Base-by-base conservation (phyloP, 2,329 filamentous ascomycete species). In the Emydomyces testavorans region DNA sequence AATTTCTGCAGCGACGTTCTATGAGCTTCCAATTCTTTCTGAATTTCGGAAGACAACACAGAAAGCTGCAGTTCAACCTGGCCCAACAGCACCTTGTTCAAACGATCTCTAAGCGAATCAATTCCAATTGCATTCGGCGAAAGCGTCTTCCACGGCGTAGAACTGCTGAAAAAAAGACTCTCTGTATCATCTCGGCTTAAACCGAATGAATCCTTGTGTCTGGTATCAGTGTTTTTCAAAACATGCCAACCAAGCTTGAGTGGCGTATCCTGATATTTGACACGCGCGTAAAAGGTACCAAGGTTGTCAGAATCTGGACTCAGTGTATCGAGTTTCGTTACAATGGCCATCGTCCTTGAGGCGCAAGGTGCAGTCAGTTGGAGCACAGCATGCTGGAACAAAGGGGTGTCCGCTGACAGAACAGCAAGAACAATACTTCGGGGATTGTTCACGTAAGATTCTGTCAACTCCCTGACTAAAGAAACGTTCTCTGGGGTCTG, bases 401-500 rank as follows among this genome's bases (percentile, higher is more conserved):
- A 58, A 46, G 72, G 67, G 36, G 66, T 69, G 11, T 63, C 64
- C 0, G 69, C 71, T 4, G 65, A 66, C 2, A 74, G 54, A 0
- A 74, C 68, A 1, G 71, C 69, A 2, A 76, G 59, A 24, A 71
- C 69, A 29, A 75, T 69, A 26, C 66, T 73, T 21, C 67, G 58
- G 4, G 62, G 57, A 21, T 69, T 61, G 6, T 55, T 53, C 49
- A 73, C 69, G 41, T 74, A 74, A 0, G 49, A 52, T 38, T 60
- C 50, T 0, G 64, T 64, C 2, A 80, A 61, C 0, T 65, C 53
- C 24, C 74, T 70, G 41, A 79, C 75, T 2, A 74, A 71, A 50
- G 69, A 63, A 47, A 75, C 74, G 36, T 78, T 76, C 18, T 69
- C 63, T 24, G 70, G 65, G 1, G 72, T 75, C 57, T 79, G 74